Base-by-base conservation (phyloP, 169 alveolate species). In the Neospora caninum region DNA sequence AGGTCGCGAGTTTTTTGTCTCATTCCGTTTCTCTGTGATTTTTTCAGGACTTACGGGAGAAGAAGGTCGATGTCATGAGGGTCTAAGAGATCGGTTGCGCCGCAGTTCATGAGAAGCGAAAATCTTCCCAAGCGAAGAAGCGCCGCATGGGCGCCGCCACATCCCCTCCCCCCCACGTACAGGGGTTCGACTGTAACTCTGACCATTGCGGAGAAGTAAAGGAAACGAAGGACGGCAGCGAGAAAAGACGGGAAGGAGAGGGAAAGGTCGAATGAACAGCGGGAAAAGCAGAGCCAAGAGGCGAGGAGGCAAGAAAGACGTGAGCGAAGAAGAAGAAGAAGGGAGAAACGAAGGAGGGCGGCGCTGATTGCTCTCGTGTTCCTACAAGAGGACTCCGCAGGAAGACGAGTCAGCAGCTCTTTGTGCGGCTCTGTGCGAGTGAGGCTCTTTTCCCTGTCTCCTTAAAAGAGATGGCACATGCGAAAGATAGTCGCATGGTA, bases 141-240 rank as follows among this genome's bases (percentile, higher is more conserved):
- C 53, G 89, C 41, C 22, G 89, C 89, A 9, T 78, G 45, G 86
- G 2, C 0, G 45, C 69, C 89, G 34, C 89, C 89, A 9, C 41
- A 18, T 7, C 89, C 69, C 4, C 89, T 22, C 9, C 69, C 67
- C 27, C 89, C 69, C 54, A 18, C 29, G 41, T 38, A 82, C 69
- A 82, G 67, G 41, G 89, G 89, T 67, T 82, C 41, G 25, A 82
- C 89, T 29, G 89, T 22, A 41, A 82, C 89, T 20, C 89, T 41
- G 25, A 82, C 89, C 89, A 82, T 82, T 25, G 53, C 38, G 31
- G 41, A 9, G 86, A 31, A 13, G 18, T 13, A 31, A 70, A 31
- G 83, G 25, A n/a, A 34, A 70, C 18, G 73, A 27, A 64, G 27
- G 73, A 64, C 73, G 73, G 27, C 38, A 18, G 16, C 82, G 39